Percentiles rank a stretch among this genome's conserved stretches.
phyloP scores from a whole-genome alignment of 2,329 filamentous ascomycete species.

The Ophiostoma ips region DNA sequence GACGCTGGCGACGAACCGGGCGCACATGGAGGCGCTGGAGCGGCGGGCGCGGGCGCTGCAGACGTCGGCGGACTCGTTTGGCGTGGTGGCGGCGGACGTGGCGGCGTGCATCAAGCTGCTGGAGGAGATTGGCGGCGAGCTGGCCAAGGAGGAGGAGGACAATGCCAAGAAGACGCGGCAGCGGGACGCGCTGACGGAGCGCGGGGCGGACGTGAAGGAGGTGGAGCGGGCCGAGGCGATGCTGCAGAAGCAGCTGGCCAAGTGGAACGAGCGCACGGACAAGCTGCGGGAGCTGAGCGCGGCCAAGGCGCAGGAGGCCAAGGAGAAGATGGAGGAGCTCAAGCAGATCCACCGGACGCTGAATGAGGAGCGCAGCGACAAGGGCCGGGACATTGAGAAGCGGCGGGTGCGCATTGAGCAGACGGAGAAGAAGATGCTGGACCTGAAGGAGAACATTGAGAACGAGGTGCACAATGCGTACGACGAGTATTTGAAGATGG shows the following conservation, averaged over 20 bases:
- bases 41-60: conserved; percentile 78
- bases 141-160: conserved; percentile 86
- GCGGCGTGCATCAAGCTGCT: conserved; percentile 78
- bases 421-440: conserved; percentile 99
- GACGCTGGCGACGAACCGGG: conserved; percentile 62
- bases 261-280: conserved; percentile 78
- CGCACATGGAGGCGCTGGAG: conserved; percentile 77
- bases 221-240: conserved; percentile 80
- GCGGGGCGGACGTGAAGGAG: conserved; percentile 78
- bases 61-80: conserved; percentile 82
- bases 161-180: conserved; percentile 66
- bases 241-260: conserved; percentile 68
- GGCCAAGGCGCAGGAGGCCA: conserved; percentile 67
- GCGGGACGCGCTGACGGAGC: conserved; percentile 73
- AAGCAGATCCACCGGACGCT: conserved; percentile 65
- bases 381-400: conserved; percentile 83
- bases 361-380: conserved; percentile 72
- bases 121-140: conserved; percentile 71
- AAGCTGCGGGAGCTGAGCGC: conserved; percentile 68
- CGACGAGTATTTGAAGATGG: conserved; percentile 94
- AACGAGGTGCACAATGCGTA: conserved; percentile 81
- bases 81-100: conserved; percentile 71
- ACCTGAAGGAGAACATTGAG: conserved; percentile 95
- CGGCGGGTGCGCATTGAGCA: conserved; percentile 90
- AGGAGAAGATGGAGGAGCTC: conserved; percentile 82